Percentiles rank a stretch among this genome's conserved stretches.
Evolutionary conservation across 1,284 basidiomycete species (phyloP).

Genomic region (Malassezia arunalokei): DNA sequence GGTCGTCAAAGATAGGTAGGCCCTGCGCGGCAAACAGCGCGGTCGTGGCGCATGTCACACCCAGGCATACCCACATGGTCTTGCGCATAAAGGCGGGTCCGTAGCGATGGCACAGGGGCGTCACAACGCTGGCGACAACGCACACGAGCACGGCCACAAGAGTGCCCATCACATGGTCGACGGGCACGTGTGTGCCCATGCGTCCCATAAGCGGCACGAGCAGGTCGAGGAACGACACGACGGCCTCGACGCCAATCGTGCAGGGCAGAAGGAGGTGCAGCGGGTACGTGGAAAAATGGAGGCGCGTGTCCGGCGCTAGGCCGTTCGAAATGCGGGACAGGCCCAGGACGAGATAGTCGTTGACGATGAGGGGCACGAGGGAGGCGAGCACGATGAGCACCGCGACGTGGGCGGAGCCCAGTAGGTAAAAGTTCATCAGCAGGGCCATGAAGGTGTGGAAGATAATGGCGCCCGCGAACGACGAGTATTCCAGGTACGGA

Average conservation of each 20-base stretch:
- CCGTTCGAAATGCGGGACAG: constrained; percentile 24
- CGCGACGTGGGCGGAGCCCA: constrained; percentile 61
- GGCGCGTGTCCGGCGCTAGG: constrained; percentile 28
- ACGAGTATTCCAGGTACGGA: constrained; percentile 38
- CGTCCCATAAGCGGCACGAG: constrained; percentile 75
- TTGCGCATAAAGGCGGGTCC: constrained; percentile 46
- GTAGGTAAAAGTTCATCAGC: constrained; percentile 52
- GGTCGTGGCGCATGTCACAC: constrained; percentile 50
- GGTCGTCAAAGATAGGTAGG: constrained; percentile 61
- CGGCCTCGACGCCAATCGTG: constrained; percentile 59
- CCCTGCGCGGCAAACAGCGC: constrained; percentile 54
- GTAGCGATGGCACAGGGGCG: constrained; percentile 63
- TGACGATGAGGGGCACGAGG: constrained; percentile 15
- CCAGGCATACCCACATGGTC: constrained; percentile 51
- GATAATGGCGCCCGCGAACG: constrained; percentile 24
- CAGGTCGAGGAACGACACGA: constrained; percentile 62
- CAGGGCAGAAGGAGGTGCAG: constrained; percentile 51
- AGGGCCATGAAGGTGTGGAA: constrained; percentile 28
- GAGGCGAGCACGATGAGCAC: constrained; percentile 51
- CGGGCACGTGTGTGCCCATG: constrained; percentile 49
- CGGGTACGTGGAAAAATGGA: constrained; percentile 29
- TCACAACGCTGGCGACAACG: constrained; percentile 54
- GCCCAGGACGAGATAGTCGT: constrained; percentile 37
- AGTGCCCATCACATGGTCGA: constrained; percentile 77
- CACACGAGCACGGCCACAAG: constrained; percentile 50